Evolutionary conservation across 2,329 filamentous ascomycete genomes (phyloP).

Genomic region (Epichloe typhina): DNA sequence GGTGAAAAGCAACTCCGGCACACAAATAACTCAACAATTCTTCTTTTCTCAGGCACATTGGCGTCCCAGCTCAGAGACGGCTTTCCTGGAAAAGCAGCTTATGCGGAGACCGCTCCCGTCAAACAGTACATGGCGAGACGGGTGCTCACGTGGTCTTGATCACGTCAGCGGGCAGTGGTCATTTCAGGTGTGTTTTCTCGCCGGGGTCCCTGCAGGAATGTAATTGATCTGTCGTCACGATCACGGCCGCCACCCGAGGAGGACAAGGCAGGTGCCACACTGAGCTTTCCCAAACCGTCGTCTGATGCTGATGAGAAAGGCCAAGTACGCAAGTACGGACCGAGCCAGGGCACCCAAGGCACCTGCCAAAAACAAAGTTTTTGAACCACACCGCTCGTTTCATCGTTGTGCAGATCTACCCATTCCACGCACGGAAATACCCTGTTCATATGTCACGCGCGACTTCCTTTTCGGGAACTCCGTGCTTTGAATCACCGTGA

Average conservation of each 20-base stretch:
- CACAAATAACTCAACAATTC: too few species aligned
- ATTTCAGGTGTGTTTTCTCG: too few species aligned
- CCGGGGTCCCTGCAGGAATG: not conserved
- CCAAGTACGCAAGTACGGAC: not conserved
- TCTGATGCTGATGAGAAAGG: not conserved
- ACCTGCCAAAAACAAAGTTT: not conserved
- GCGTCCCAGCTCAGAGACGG: too few species aligned
- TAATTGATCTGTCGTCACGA: not conserved
- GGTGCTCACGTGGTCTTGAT: not conserved
- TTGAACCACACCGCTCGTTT: not conserved
- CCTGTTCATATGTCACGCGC: not conserved
- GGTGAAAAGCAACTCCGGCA: too few species aligned
- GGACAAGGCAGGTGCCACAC: not conserved
- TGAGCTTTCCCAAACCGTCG: not conserved
- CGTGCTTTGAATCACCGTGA: too few species aligned
- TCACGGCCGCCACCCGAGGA: not conserved
- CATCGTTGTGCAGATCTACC: not conserved
- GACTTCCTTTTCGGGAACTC: not conserved
- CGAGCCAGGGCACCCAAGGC: not conserved
- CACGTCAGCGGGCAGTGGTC: not conserved
- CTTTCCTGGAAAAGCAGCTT: too few species aligned
- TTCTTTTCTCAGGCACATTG: too few species aligned
- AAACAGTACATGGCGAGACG: too few species aligned
- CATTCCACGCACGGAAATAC: not conserved
- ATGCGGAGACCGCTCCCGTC: too few species aligned